Evolutionary conservation across 306 rosid species (phyloP).

Genomic region (Malus sieversii): DNA sequence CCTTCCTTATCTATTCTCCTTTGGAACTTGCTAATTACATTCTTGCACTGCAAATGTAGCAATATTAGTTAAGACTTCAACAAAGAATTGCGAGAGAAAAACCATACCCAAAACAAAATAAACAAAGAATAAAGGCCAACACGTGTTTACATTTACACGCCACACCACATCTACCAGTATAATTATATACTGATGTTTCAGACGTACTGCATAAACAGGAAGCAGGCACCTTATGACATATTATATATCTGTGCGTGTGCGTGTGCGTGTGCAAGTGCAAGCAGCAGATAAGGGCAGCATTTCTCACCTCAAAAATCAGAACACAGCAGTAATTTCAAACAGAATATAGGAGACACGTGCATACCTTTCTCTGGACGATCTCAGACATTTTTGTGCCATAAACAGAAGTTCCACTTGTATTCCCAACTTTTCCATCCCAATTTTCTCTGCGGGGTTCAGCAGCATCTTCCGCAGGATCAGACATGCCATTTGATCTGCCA

Average conservation of each 20-base stretch:
- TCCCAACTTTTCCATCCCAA: slow-evolving; percentile 57
- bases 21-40: slow-evolving; percentile 81
- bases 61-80: slow-evolving; percentile 18
- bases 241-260: neutral
- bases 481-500: slow-evolving; percentile 49
- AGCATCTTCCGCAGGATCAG: slow-evolving; percentile 54
- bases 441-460: slow-evolving; percentile 55
- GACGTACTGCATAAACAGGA: neutral
- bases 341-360: neutral
- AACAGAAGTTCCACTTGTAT: slow-evolving; percentile 46
- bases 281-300: slow-evolving; percentile 9
- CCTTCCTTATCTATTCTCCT: slow-evolving; percentile 89
- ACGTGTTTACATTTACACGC: neutral
- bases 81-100: neutral
- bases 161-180: neutral
- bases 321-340: slow-evolving; percentile 1
- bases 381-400: slow-evolving; percentile 63
- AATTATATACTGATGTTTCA: neutral
- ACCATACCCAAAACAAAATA: neutral
- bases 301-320: slow-evolving; percentile 5
- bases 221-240: neutral
- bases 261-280: neutral
- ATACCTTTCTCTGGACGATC: slow-evolving; percentile 76
- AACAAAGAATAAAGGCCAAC: slow-evolving; percentile 2
- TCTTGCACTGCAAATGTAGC: slow-evolving; percentile 66